phyloP scores from a whole-genome alignment of 164 flowering plant genomes.

The Aristolochia fimbriata region DNA sequence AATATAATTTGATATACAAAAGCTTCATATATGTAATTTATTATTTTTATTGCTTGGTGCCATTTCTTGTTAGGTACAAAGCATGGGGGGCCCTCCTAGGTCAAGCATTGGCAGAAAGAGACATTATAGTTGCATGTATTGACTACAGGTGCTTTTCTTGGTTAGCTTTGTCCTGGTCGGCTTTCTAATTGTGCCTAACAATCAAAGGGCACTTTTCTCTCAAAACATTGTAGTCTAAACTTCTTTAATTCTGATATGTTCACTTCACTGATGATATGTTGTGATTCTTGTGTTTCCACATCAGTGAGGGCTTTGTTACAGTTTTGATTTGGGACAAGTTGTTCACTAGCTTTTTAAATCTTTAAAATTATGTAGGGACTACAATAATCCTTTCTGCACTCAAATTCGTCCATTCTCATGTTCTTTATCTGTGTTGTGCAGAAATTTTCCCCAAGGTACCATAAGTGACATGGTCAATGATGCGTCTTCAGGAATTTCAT shows the following conservation, averaged over 20 bases:
- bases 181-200: background rate
- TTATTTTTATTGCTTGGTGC: background rate
- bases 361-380: too few species aligned
- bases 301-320: too few species aligned
- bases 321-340: too few species aligned
- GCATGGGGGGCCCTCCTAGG: slow-evolving; percentile 98
- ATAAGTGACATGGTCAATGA: slow-evolving; percentile 92
- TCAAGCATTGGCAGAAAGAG: slow-evolving; percentile 70
- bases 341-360: too few species aligned
- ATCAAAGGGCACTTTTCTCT: too few species aligned
- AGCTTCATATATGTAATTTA: background rate
- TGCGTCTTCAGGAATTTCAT: slow-evolving; percentile 77
- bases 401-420: slow-evolving; percentile 3
- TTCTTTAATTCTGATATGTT: too few species aligned
- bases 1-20: background rate
- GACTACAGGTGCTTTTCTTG: slow-evolving; percentile 64
- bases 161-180: background rate
- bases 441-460: slow-evolving; percentile 96
- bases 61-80: slow-evolving; percentile 47
- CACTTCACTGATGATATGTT: too few species aligned
- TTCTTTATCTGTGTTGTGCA: slow-evolving; percentile 23
- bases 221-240: too few species aligned
- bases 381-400: background rate
- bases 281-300: too few species aligned
- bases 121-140: slow-evolving; percentile 85